Conservation (phyloP, 1,284 basidiomycete genomes). For the Wolfiporia cocos region DNA sequence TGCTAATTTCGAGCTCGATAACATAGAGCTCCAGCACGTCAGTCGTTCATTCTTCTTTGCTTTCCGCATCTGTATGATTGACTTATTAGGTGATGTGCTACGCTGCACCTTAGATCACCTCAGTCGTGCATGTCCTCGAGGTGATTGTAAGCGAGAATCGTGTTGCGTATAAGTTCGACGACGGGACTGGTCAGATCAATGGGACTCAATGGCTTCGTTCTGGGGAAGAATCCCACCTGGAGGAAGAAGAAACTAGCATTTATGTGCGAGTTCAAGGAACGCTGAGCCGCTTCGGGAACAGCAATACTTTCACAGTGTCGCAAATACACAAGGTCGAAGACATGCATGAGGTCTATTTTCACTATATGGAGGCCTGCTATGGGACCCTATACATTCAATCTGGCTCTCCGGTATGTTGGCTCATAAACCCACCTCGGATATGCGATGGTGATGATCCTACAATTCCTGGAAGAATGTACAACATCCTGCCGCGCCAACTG, state of each 20-base stretch:
- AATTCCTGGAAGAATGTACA: too few species aligned
- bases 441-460: too few species aligned
- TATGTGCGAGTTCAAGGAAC: constrained; percentile 23
- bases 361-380: constrained; percentile 48
- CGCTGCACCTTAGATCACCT: constrained; percentile 32
- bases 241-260: background rate
- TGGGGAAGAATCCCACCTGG: background rate
- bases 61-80: background rate
- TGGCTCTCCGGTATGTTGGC: constrained; percentile 23
- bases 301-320: constrained; percentile 42
- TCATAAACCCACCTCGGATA: too few species aligned
- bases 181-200: constrained; percentile 25
- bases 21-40: constrained; percentile 32
- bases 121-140: constrained; percentile 40
- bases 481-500: too few species aligned
- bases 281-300: constrained; percentile 4
- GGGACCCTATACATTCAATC: constrained; percentile 31
- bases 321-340: constrained; percentile 44
- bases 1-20: constrained; percentile 52
- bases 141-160: constrained; percentile 33
- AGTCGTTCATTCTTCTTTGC: too few species aligned
- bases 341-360: constrained; percentile 53
- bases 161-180: constrained; percentile 28
- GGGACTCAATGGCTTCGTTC: constrained; percentile 13
- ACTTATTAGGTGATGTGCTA: constrained; percentile 25